phyloP scores from a whole-genome alignment of 345 rosid species.

The Zanthoxylum bungeanum region DNA sequence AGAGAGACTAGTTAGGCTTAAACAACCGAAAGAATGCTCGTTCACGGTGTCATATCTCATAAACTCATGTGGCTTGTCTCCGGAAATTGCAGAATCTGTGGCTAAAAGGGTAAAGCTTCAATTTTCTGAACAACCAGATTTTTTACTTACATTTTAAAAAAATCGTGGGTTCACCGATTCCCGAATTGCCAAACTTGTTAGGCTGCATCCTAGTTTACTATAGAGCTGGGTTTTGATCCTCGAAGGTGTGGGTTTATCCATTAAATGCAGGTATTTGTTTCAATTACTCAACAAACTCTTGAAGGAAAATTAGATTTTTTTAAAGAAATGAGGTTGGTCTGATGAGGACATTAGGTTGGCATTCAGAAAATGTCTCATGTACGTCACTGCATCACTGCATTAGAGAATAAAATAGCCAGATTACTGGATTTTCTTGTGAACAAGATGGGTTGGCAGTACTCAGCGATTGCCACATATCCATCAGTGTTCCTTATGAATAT shows the following conservation, averaged over 20 bases:
- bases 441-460: conserved; percentile 23
- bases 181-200: conserved; percentile 11
- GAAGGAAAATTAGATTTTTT: too few relatives aligned
- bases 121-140: not conserved
- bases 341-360: too few relatives aligned
- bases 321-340: too few relatives aligned
- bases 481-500: conserved; percentile 18
- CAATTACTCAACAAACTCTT: too few relatives aligned
- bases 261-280: too few relatives aligned
- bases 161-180: not conserved
- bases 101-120: not conserved
- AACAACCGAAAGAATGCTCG: not conserved
- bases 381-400: too few relatives aligned
- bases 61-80: conserved; percentile 15
- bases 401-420: too few relatives aligned
- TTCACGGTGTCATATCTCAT: conserved; percentile 6
- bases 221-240: too few relatives aligned
- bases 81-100: conserved; percentile 4
- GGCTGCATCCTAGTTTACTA: not conserved
- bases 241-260: too few relatives aligned
- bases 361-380: too few relatives aligned
- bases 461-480: conserved; percentile 16
- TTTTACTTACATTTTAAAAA: not conserved
- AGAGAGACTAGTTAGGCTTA: too few relatives aligned
- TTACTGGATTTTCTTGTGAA: conserved; percentile 22